Conservation (phyloP, 257 asterid species). For the Fraxinus cuspidata region DNA sequence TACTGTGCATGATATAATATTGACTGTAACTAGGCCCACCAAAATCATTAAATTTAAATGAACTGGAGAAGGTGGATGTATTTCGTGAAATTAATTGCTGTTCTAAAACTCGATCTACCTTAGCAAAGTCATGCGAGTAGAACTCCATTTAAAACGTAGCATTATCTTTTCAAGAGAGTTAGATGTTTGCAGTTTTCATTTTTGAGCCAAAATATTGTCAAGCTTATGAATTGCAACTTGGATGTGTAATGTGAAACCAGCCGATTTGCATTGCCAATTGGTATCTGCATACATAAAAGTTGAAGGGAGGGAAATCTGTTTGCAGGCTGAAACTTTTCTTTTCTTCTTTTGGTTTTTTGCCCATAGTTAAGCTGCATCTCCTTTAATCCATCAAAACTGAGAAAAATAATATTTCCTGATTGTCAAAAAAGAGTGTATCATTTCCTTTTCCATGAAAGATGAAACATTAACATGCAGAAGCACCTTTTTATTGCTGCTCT, state of each 20-base stretch:
- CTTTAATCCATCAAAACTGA: not conserved
- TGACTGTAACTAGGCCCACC: constrained; percentile 4
- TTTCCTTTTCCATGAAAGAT: not conserved
- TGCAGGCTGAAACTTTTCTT: not conserved
- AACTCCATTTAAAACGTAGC: not conserved
- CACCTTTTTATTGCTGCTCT: constrained; percentile 2
- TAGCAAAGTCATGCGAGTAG: constrained; percentile 5
- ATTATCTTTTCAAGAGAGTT: not conserved
- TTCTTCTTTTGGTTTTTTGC: too few species aligned
- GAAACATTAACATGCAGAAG: not conserved
- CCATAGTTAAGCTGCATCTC: not conserved
- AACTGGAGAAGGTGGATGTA: constrained; percentile 11
- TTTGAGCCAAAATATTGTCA: not conserved
- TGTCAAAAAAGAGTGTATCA: not conserved
- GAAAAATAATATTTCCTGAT: not conserved
- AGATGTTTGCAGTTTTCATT: not conserved
- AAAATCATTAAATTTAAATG: not conserved
- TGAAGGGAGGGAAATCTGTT: not conserved
- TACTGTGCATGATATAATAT: not conserved
- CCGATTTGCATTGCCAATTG: not conserved
- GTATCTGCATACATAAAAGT: not conserved
- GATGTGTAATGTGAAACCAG: constrained; percentile 2
- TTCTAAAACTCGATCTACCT: not conserved
- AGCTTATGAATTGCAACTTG: constrained; percentile 8
- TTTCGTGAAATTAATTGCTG: constrained; percentile 7